Percentiles rank a stretch among this genome's conserved stretches.
Evolutionary conservation across 495 filamentous ascomycete genomes (phyloP).

Genomic region (Penicillium waksmanii): DNA sequence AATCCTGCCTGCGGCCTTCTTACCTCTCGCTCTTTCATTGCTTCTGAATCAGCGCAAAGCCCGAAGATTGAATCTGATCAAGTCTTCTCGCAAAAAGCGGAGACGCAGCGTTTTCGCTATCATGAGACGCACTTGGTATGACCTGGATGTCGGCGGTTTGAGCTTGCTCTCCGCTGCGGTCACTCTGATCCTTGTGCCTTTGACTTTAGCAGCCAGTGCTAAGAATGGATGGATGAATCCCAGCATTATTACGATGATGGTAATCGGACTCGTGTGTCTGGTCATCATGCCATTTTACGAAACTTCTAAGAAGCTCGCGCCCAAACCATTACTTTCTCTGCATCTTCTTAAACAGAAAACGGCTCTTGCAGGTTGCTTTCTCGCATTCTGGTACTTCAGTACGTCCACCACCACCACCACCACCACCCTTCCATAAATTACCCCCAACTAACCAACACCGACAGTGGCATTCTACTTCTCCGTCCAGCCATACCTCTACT

Average conservation of each 20-base stretch:
- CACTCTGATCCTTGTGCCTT: slow-evolving; percentile 61
- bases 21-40: slow-evolving; percentile 59
- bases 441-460: neutral
- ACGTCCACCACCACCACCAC: slow-evolving; percentile 8
- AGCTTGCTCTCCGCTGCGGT: slow-evolving; percentile 60
- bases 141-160: slow-evolving; percentile 61
- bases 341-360: slow-evolving; percentile 66
- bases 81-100: slow-evolving; percentile 38
- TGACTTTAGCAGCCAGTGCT: slow-evolving; percentile 57
- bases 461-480: slow-evolving; percentile 68
- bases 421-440: slow-evolving; percentile 26
- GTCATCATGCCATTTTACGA: slow-evolving; percentile 66
- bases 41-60: slow-evolving; percentile 61
- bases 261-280: slow-evolving; percentile 60
- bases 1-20: slow-evolving; percentile 58
- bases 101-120: slow-evolving; percentile 27
- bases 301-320: slow-evolving; percentile 54
- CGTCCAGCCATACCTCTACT: slow-evolving; percentile 68
- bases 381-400: slow-evolving; percentile 67
- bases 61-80: slow-evolving; percentile 51
- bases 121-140: slow-evolving; percentile 52
- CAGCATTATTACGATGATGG: slow-evolving; percentile 63
- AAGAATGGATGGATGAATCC: slow-evolving; percentile 56
- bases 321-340: slow-evolving; percentile 60
- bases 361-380: slow-evolving; percentile 58